Base-by-base conservation (phyloP, 2,329 filamentous ascomycete genomes). In the Penicillium sp. region DNA sequence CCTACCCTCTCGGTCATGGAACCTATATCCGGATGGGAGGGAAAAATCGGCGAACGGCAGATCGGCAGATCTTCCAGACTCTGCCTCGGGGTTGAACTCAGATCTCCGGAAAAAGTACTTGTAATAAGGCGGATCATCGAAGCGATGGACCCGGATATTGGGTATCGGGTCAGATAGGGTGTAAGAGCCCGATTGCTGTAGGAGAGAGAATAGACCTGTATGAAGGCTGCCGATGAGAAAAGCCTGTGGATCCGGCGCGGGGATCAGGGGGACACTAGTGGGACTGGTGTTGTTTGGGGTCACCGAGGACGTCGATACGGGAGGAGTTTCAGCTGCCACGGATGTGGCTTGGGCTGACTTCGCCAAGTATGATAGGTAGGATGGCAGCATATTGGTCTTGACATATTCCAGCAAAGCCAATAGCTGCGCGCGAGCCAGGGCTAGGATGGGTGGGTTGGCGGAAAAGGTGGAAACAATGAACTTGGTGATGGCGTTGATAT, bases 211-310 rank as follows among this genome's bases (percentile, higher is more conserved):
- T 4, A 78, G 60, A 5, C 64, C 69, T 41, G 72, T 71, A 52
- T 76, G 70, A 29, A 78, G 49, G 38, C 67, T 64, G 0, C 76
- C 76, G 27, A 78, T 63, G 3, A 78, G 65, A 29, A 78, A 69
- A 4, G 72, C 65, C 1, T 56, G 60, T 11, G 69, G 67, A 19
- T 65, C 57, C 4, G 68, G 65, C 11, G 67, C 51, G 13, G 66
- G 68, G n/a, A 72, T 62, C 41, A 67, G 57, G n/a, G 60, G 34
- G 25, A 65, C 57, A 49, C 50, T 55, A 27, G 49, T 55, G 23
- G 36, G 36, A 21, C 25, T 23, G 23, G 34, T 48, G n/a, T 34
- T 52, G 31, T 36, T 43, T 15, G 45, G 5, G 31, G 27, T 19
- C 25, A 15, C 38, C 15, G 39, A 27, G 13, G 53, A 34, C 2